A percentile compares a stretch with the other conserved stretches of the same genome.
phyloP scores from a whole-genome alignment of 805 yeast species.

The Alloascoidea africana region DNA sequence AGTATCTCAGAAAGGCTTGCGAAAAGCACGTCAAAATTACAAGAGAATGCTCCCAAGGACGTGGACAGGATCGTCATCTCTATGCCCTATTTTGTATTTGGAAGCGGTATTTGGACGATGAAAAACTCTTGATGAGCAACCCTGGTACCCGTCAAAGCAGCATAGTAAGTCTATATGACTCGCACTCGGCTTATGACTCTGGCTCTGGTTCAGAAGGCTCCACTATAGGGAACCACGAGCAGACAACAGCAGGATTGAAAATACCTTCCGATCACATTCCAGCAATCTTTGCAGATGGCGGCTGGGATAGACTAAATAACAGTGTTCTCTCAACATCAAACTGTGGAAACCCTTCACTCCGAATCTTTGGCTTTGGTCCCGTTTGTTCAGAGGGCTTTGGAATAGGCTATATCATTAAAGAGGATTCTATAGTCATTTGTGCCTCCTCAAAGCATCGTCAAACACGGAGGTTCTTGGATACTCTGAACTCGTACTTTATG shows the following conservation, averaged over 20 bases:
- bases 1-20: conserved; percentile 55
- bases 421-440: conserved; percentile 63
- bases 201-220: too few species aligned
- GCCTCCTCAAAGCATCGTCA: conserved; percentile 83
- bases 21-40: conserved; percentile 52
- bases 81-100: conserved; percentile 81
- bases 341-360: conserved; percentile 84
- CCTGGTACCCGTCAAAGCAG: too few species aligned
- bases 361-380: conserved; percentile 85
- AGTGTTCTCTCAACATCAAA: conserved; percentile 72
- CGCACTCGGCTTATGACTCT: too few species aligned
- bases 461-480: conserved; percentile 61
- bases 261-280: too few species aligned
- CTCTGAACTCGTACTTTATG: conserved; percentile 43
- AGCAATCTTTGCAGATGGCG: conserved; percentile 63
- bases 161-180: too few species aligned
- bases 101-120: too few species aligned
- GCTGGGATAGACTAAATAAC: conserved; percentile 78
- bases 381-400: conserved; percentile 85
- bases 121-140: too few species aligned
- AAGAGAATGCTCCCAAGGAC: conserved; percentile 52
- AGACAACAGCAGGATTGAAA: too few species aligned
- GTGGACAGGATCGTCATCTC: conserved; percentile 87
- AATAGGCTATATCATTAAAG: conserved; percentile 80
- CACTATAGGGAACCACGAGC: too few species aligned